These are phyloP conservation scores for Camillea tinctor DNA, from an alignment of 2,329 filamentous ascomycete genomes.

Conservation along the genomic window DNA sequence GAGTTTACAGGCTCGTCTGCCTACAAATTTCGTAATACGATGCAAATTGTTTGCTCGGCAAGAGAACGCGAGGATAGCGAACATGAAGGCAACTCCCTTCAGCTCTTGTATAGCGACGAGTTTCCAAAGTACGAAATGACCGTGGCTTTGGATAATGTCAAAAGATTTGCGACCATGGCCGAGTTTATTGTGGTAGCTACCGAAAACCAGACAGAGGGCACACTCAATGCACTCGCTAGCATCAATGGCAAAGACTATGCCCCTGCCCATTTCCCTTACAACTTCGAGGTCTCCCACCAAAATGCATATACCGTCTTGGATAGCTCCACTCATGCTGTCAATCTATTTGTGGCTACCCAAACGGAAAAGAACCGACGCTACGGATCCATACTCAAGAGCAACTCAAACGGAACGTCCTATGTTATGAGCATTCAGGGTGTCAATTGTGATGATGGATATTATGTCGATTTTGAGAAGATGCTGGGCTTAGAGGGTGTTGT, in stretches of 20 bases:
- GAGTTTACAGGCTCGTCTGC: slow-evolving; percentile 74
- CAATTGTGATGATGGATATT: slow-evolving; percentile 74
- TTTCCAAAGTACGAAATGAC: slow-evolving; percentile 68
- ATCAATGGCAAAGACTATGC: slow-evolving; percentile 83
- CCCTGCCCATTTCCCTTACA: slow-evolving; percentile 78
- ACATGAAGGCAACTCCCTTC: slow-evolving; percentile 55
- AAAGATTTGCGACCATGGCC: slow-evolving; percentile 89
- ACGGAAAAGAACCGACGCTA: slow-evolving; percentile 63
- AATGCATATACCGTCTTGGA: slow-evolving; percentile 90
- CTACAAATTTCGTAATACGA: slow-evolving; percentile 50
- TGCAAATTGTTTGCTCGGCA: slow-evolving; percentile 62
- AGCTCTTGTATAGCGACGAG: slow-evolving; percentile 75
- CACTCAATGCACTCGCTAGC: slow-evolving; percentile 76
- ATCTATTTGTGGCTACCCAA: slow-evolving; percentile 86
- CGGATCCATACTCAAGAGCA: slow-evolving; percentile 93
- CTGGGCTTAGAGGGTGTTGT: slow-evolving; percentile 86
- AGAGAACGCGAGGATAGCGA: slow-evolving; percentile 66
- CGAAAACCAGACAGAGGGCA: slow-evolving; percentile 64
- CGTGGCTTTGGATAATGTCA: slow-evolving; percentile 67
- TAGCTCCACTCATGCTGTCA: slow-evolving; percentile 91
- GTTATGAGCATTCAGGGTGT: slow-evolving; percentile 78
- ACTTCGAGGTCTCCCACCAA: slow-evolving; percentile 76
- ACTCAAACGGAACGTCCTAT: slow-evolving; percentile 96
- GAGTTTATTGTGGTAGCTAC: slow-evolving; percentile 93
- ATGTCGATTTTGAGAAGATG: slow-evolving; percentile 96